Evolutionary conservation across 2,329 filamentous ascomycete species (phyloP), one percentile per base, ranked within the genome.

Genomic region (Neonectria magnoliae): DNA sequence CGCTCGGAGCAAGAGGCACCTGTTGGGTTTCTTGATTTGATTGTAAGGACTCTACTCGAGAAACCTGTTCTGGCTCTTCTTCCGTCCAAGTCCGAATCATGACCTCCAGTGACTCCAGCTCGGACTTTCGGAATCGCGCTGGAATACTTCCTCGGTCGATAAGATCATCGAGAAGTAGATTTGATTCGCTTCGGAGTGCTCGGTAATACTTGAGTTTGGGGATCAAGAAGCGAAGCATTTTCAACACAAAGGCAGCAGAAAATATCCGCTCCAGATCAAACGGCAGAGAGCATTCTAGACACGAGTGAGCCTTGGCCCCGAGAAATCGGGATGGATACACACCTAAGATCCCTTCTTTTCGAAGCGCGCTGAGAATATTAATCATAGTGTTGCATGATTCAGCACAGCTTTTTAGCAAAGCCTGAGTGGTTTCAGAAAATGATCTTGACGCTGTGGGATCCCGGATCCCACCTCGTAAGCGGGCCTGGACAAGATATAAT

Each of bases 231-330:
- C 42, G 55, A 7, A 63, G 50, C 48, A 63, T 50, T 14, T 45
- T 53, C 5, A 63, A 36, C 9, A 63, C 60, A 10, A 63, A 63
- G 18, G 60, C 60, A 3, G 60, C 60, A 1, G 60, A 63, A 25
- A 63, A 63, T n/a, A 63, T 58, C 16, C 60, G 56, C 42, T 63
- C 60, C 13, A 63, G 25, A 50, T 63, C 60, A 13, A 63, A 63
- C 7, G 60, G 60, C 18, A 63, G 50, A n/a, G 53, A 63, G 10
- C 48, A 63, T 36, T 63, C 60, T 58, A 16, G 3, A 7, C n/a
- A 10, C 1, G 14, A 3, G 27, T 63, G 8, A 54, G 38, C 14
- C 22, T 25, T 14, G 14, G 0, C 4, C 5, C 18, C 5, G 4
- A 18, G 1, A 7, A 29, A 45, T 36, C 13, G 5, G 9, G 1